Base-by-base conservation (phyloP, 2,329 filamentous ascomycete genomes). In the Chaetomiaceae sp. region DNA sequence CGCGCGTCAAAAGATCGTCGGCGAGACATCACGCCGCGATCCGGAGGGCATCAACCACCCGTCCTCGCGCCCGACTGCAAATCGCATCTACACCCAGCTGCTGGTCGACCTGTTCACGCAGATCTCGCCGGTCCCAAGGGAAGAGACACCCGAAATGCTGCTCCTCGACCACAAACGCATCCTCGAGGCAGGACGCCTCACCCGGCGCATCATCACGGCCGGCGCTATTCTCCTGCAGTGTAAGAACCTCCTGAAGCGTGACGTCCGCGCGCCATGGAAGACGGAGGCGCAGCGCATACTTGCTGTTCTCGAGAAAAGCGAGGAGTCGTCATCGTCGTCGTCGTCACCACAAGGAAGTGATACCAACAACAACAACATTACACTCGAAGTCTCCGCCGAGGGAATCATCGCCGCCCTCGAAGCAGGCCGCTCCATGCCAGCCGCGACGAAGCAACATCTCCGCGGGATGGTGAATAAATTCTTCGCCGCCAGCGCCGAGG, bases 171-270 rank as follows among this genome's bases (percentile, higher is more conserved):
- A 75, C 37, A 79, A 77, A 49, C 85, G 88, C 15, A 80, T 89
- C 38, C 69, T 72, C 3, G 75, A 76, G 20, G 77, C 83, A 44
- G 80, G 83, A 8, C 68, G 71, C 23, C 75, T 83, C 54, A 76
- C 83, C 1, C 71, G 85, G 42, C 80, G 83, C 40, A 85, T 92
- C 61, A 81, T 88, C 20, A 87, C 87, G 1, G 81, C 87, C 3
- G 87, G 86, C 1, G 85, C 88, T 0, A 85, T 92, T 44, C 73
- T 91, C 25, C 72, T 92, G 14, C 89, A 90, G 47, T 87, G 85
- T 68, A 94, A 94, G 73, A 92, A 91, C 61, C 75, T 92, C 7
- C 78, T 94, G 29, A 91, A 91, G 70, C 83, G 89, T 15, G 88
- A 92, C 64, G 87, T 90, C 3, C 83, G 89, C 40, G 80, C 81